Base-by-base conservation (phyloP, 1,139 yeast species). In the Scheffersomyces segobiensis region DNA sequence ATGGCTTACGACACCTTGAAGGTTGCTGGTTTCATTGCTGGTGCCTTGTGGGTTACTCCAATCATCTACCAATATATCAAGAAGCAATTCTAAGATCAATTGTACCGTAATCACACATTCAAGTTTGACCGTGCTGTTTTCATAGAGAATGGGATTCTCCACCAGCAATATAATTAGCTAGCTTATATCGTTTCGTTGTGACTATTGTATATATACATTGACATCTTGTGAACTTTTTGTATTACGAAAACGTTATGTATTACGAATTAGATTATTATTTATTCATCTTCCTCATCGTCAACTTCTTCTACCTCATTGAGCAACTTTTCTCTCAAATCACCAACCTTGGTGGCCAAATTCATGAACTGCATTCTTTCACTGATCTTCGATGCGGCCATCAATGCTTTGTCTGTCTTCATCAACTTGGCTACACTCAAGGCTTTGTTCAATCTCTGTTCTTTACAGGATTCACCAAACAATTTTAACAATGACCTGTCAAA, bases 351-450 rank as follows among this genome's bases (percentile, higher is more conserved):
- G 0, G 92, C 93, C 65, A 95, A 76, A 8, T 81, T 78, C 49
- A 82, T 74, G 69, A 88, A 80, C 57, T 89, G 93, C 67, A 90
- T 86, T 64, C 97, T 83, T 65, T 90, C 90, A 0, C 97, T 91
- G 59, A 95, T 90, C 73, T 89, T 89, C 24, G 85, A 78, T 1
- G 98, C 97, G 0, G 97, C 97, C 59, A 83, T 83, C 62, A 93
- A 76, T 5, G 97, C 97, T 64, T 89, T 87, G 62, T 89, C 93
- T 62, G 87, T 88, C 65, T 86, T 85, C 65, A 95, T 79, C 68
- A 90, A 85, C 64, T 81, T 83, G 5, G 87, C 93, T 53, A 95
- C 72, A 49, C 89, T 88, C 62, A 86, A 78, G 0, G 97, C 96
- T 70, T 88, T 88, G 57, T 83, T 83, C 52, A 84, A 73, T 59